Conservation (phyloP, 169 alveolate genomes). For the Cryptosporidium sp. region DNA sequence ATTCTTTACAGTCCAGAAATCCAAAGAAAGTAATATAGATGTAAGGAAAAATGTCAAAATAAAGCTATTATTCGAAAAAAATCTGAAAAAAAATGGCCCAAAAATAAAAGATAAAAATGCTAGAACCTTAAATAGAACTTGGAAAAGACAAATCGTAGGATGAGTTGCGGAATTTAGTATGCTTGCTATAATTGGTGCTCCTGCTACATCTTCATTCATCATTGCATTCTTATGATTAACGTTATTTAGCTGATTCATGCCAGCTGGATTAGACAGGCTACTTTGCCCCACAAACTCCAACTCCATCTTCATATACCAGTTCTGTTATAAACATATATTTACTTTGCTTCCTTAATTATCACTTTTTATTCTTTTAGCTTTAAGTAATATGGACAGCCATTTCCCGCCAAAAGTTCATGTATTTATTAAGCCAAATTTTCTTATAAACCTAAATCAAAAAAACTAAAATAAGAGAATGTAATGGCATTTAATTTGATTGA, state of each 20-base stretch:
- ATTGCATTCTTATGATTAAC: slow-evolving; percentile 7
- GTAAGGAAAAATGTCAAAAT: slow-evolving; percentile 81
- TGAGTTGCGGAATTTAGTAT: slow-evolving; percentile 81
- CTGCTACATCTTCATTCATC: slow-evolving; percentile 67
- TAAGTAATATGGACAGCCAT: not conserved
- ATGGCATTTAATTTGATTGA: not conserved
- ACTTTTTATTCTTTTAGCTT: not conserved
- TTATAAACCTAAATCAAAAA: not conserved
- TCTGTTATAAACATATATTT: not conserved
- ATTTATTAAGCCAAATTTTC: not conserved
- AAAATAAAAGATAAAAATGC: slow-evolving; percentile 81
- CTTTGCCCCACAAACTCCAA: slow-evolving; percentile 71
- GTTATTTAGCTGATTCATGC: not conserved
- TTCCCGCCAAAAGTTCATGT: slow-evolving; percentile 23
- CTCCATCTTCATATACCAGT: slow-evolving; percentile 3
- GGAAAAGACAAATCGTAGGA: slow-evolving; percentile 83
- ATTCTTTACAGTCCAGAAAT: slow-evolving; percentile 88
- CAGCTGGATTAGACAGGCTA: not conserved
- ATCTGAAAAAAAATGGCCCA: slow-evolving; percentile 78
- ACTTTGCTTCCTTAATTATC: not conserved
- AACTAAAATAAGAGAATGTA: not conserved
- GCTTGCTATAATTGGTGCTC: slow-evolving; percentile 36
- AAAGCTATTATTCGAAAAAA: slow-evolving; percentile 76
- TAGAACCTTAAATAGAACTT: slow-evolving; percentile 79
- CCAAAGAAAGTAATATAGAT: slow-evolving; percentile 81